Evolutionary conservation across 2,329 filamentous ascomycete species (phyloP).

Genomic region (Talaromyces amestolkiae): DNA sequence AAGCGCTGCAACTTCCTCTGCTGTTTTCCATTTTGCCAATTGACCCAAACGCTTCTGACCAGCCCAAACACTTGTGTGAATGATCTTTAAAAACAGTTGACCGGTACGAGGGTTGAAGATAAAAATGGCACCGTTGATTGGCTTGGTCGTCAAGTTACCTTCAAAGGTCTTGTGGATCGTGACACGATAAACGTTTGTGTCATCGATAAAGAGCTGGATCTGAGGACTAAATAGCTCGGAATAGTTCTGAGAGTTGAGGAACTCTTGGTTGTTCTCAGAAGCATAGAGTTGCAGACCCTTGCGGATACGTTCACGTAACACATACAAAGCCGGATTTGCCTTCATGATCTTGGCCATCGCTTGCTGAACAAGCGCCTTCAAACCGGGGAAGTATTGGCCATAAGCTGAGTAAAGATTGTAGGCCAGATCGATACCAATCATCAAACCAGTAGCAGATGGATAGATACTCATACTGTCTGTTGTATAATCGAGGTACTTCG

Average conservation of each 20-base stretch:
- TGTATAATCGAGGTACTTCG: constrained; percentile 98
- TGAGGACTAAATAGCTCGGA: constrained; percentile 99
- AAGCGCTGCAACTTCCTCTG: constrained; percentile 96
- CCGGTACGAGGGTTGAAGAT: constrained; percentile 99
- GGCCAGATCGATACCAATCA: constrained; percentile 95
- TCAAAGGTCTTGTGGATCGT: constrained; percentile 99
- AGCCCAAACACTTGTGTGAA: constrained; percentile 98
- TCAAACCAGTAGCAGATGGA: constrained; percentile 90
- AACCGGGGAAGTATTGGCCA: constrained; percentile 95
- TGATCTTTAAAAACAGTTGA: constrained; percentile 97
- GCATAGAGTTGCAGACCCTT: constrained; percentile 98
- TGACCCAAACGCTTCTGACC: constrained; percentile 98
- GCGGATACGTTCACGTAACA: constrained; percentile 92
- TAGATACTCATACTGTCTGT: constrained; percentile 99
- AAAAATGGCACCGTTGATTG: constrained; percentile 99
- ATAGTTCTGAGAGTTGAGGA: constrained; percentile 98
- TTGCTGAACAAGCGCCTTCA: constrained; percentile 93
- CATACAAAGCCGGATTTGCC: constrained; percentile 93
- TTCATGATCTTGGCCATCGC: constrained; percentile 99
- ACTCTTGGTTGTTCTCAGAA: constrained; percentile 98
- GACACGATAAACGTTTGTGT: constrained; percentile 98
- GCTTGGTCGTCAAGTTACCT: constrained; percentile 97
- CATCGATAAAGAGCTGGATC: constrained; percentile 97
- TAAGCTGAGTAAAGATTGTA: constrained; percentile 99
- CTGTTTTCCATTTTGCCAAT: constrained; percentile 98